phyloP scores from a whole-genome alignment of 2,329 filamentous ascomycete genomes.

The Hypocreales sp. region DNA sequence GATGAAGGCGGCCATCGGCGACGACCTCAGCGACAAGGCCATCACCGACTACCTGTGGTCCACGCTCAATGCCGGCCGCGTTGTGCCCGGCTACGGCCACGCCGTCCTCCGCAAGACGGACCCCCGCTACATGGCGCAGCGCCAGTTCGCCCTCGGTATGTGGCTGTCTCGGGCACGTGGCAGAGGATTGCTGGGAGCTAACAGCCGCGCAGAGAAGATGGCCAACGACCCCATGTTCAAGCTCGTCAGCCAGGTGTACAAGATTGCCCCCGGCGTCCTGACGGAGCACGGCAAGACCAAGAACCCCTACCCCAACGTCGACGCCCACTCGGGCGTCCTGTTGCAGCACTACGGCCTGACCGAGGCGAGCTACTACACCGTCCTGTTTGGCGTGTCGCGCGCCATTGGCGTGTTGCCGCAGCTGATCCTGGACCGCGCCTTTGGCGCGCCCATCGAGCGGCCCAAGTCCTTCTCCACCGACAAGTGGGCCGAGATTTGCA shows the following conservation, averaged over 20 bases:
- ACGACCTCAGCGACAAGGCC: slow-evolving; percentile 88
- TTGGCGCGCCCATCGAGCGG: slow-evolving; percentile 93
- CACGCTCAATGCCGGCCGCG: slow-evolving; percentile 87
- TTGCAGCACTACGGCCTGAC: slow-evolving; percentile 99
- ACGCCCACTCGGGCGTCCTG: slow-evolving; percentile 96
- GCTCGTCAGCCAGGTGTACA: slow-evolving; percentile 99
- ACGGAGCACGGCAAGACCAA: slow-evolving; percentile 99
- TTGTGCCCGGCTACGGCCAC: slow-evolving; percentile 96
- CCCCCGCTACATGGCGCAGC: slow-evolving; percentile 96
- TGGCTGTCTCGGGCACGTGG: too few species aligned
- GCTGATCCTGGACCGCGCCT: slow-evolving; percentile 97
- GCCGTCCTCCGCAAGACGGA: slow-evolving; percentile 99
- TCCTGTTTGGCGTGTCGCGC: slow-evolving; percentile 96
- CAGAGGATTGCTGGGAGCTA: slow-evolving; percentile 7
- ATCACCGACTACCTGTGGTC: slow-evolving; percentile 99
- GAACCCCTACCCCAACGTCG: slow-evolving; percentile 98
- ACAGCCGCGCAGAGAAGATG: slow-evolving; percentile 48
- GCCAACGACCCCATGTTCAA: slow-evolving; percentile 99
- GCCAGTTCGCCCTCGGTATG: slow-evolving; percentile 69
- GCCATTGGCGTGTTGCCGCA: slow-evolving; percentile 97
- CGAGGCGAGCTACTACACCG: slow-evolving; percentile 99
- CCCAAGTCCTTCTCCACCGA: slow-evolving; percentile 98
- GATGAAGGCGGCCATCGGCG: slow-evolving; percentile 93
- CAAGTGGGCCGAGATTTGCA: slow-evolving; percentile 86
- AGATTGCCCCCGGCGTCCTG: slow-evolving; percentile 94